Conservation (phyloP, 805 yeast genomes). For the Hanseniaspora meyeri region DNA sequence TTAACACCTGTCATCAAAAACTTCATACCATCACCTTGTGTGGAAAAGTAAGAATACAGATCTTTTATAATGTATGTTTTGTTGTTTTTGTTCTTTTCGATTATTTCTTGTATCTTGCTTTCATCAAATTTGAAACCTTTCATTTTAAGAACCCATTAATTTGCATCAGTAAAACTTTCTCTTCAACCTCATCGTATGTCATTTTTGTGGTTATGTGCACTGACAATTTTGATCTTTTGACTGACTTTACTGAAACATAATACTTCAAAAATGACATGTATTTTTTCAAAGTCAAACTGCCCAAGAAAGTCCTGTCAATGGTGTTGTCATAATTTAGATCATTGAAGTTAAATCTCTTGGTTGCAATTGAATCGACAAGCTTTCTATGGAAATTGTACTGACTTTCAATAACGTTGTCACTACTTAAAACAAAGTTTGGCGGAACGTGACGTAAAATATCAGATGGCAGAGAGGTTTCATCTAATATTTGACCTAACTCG, state of each 20-base stretch:
- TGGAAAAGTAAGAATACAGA: conserved; percentile 33
- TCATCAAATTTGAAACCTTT: conserved; percentile 38
- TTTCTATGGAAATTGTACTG: conserved; percentile 34
- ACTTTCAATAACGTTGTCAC: conserved; percentile 16
- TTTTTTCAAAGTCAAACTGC: conserved; percentile 24
- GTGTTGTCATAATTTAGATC: conserved; percentile 26
- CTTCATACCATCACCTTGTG: conserved; percentile 32
- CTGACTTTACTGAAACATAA: conserved; percentile 30
- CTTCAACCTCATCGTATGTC: conserved; percentile 29
- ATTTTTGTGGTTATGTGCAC: conserved; percentile 32
- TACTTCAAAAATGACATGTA: conserved; percentile 30
- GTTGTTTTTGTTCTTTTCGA: conserved; percentile 30
- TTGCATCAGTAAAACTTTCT: conserved; percentile 30
- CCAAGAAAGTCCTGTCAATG: conserved; percentile 27
- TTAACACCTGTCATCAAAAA: conserved; percentile 28
- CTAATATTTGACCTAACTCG: conserved; percentile 14
- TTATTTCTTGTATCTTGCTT: conserved; percentile 30
- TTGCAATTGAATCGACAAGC: conserved; percentile 39
- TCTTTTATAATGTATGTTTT: conserved; percentile 30
- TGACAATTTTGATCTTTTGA: conserved; percentile 31
- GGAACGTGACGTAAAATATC: conserved; percentile 9
- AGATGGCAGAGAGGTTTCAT: conserved; percentile 16
- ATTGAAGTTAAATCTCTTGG: conserved; percentile 33
- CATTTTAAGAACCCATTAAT: conserved; percentile 34
- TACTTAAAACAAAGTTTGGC: conserved; percentile 14